phyloP scores from a whole-genome alignment of 2,329 filamentous ascomycete species.

The Arthrobotrys iridis region DNA sequence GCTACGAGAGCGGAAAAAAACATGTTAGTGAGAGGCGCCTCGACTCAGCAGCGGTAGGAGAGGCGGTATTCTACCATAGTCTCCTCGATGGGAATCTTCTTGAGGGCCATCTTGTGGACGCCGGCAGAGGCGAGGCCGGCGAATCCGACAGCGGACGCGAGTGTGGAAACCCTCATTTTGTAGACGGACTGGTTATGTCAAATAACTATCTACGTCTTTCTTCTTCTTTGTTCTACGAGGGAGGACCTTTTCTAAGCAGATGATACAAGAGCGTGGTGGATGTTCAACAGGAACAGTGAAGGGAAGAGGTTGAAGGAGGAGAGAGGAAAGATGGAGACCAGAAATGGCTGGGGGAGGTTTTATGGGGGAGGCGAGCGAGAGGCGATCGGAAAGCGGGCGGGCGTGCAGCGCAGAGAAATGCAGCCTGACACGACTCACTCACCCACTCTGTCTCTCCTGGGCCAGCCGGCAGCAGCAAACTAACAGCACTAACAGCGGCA shows the following conservation, averaged over 20 bases:
- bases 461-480: no score
- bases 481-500: no score
- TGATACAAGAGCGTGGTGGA: conserved; percentile 20
- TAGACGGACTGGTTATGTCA: conserved; percentile 32
- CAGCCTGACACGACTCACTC: conserved; percentile 28
- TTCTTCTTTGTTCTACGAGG: conserved; percentile 7
- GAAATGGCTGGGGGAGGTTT: conserved; percentile 41
- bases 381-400: conserved; percentile 40
- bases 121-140: conserved; percentile 80
- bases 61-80: conserved; percentile 78
- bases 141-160: conserved; percentile 51
- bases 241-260: not conserved
- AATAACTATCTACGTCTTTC: conserved; percentile 32
- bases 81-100: conserved; percentile 92
- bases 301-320: conserved; percentile 5
- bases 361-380: conserved; percentile 41
- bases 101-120: conserved; percentile 95
- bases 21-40: conserved; percentile 4
- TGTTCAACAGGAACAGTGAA: not conserved
- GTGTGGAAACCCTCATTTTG: conserved; percentile 50
- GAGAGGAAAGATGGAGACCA: conserved; percentile 3
- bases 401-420: not conserved
- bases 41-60: not conserved
- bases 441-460: no score
- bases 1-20: conserved; percentile 32